Conservation (phyloP, 768 basidiomycete species). For the Mrakia blollopis region DNA sequence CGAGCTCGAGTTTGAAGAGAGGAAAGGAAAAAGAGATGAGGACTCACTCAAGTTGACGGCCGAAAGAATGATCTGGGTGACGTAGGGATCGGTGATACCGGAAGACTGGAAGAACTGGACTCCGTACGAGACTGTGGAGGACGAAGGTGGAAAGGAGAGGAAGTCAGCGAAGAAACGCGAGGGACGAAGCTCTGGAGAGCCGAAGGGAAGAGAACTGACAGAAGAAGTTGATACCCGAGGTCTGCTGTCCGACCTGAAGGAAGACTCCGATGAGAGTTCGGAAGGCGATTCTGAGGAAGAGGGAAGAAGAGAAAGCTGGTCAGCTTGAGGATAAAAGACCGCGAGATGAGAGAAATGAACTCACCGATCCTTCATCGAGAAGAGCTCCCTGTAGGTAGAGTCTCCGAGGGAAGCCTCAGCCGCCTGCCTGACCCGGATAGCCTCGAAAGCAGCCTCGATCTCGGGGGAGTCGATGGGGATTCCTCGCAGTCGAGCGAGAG, state of each 20-base stretch:
- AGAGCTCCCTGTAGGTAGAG: slow-evolving; percentile 28
- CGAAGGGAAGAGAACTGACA: neutral
- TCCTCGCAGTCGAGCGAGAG: slow-evolving; percentile 31
- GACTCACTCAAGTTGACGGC: slow-evolving; percentile 31
- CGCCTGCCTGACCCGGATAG: slow-evolving; percentile 24
- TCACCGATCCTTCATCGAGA: slow-evolving; percentile 23
- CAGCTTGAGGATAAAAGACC: neutral
- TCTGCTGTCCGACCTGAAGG: slow-evolving; percentile 32
- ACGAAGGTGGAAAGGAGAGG: neutral
- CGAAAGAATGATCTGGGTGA: slow-evolving; percentile 30
- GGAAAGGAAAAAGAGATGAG: neutral
- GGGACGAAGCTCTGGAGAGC: neutral
- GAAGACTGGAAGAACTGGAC: slow-evolving; percentile 40
- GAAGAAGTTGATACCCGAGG: slow-evolving; percentile 27
- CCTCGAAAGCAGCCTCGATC: slow-evolving; percentile 25
- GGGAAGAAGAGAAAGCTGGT: neutral
- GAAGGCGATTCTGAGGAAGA: slow-evolving; percentile 22
- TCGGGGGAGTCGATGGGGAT: neutral
- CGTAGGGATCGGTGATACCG: slow-evolving; percentile 42
- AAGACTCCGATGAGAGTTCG: slow-evolving; percentile 29
- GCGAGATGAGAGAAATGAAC: neutral
- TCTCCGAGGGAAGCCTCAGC: slow-evolving; percentile 29
- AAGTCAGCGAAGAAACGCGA: neutral
- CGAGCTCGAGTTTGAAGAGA: neutral
- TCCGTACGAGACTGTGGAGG: slow-evolving; percentile 36